A percentile compares a stretch with the other conserved stretches of the same genome.
phyloP scores from a whole-genome alignment of 805 yeast species.

The Cyberlindnera meyerae region DNA sequence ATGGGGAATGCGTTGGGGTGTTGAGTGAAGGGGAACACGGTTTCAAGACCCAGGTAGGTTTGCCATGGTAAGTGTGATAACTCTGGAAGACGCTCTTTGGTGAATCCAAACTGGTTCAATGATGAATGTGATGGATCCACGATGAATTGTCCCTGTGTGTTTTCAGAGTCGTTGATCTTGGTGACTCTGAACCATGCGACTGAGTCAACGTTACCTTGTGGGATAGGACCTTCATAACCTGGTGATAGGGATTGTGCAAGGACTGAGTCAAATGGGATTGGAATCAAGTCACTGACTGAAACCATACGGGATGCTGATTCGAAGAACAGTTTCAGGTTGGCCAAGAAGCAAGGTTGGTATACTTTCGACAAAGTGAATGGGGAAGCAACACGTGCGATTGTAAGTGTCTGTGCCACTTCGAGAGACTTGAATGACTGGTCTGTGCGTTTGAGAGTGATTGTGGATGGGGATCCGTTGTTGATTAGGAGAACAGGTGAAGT shows the following conservation, averaged over 20 bases:
- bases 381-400: conserved; percentile 62
- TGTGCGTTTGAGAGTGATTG: conserved; percentile 17
- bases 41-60: conserved; percentile 40
- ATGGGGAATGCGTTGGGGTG: conserved; percentile 43
- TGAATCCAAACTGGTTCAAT: conserved; percentile 61
- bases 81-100: conserved; percentile 32
- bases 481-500: conserved; percentile 58
- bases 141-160: conserved; percentile 37
- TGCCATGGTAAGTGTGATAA: conserved; percentile 35
- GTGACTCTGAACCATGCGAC: conserved; percentile 83
- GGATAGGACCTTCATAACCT: conserved; percentile 27
- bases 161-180: conserved; percentile 36
- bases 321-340: conserved; percentile 56
- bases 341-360: conserved; percentile 56
- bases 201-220: conserved; percentile 59
- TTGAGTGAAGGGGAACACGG: conserved; percentile 33
- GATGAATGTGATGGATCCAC: conserved; percentile 67
- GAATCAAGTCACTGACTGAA: conserved; percentile 61
- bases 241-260: conserved; percentile 45
- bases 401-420: conserved; percentile 57
- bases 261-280: conserved; percentile 69
- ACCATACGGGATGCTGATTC: conserved; percentile 56
- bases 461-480: conserved; percentile 39
- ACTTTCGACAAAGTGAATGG: conserved; percentile 63
- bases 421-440: conserved; percentile 21